These are phyloP conservation scores for Dactylellina drechsleri DNA, from an alignment of 2,329 filamentous ascomycete genomes.

Conservation along the genomic window DNA sequence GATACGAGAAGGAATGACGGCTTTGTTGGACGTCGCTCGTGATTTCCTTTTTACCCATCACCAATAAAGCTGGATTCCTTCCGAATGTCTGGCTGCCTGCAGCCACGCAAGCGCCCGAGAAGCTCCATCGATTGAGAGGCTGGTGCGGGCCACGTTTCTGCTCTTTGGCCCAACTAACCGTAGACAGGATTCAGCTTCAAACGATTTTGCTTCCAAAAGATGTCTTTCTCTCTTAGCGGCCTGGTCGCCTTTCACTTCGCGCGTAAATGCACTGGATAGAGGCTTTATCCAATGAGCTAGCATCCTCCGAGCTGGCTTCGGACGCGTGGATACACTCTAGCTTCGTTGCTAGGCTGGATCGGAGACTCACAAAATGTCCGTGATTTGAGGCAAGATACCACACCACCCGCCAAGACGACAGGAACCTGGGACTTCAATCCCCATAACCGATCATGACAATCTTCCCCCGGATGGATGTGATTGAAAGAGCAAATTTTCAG, in stretches of 20 bases:
- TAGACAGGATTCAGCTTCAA: not conserved
- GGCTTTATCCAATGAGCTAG: conserved; percentile 34
- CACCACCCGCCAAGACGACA: conserved; percentile 9
- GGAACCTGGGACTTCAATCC: conserved; percentile 11
- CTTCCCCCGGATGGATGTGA: not conserved
- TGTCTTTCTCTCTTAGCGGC: conserved; percentile 33
- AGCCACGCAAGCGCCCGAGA: conserved; percentile 17
- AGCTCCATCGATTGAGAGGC: conserved; percentile 19
- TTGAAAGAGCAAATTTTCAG: conserved; percentile 3
- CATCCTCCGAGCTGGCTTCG: conserved; percentile 22
- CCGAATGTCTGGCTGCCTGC: conserved; percentile 46
- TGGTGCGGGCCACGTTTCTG: conserved; percentile 20
- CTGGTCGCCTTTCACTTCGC: conserved; percentile 31
- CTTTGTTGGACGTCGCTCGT: conserved; percentile 19
- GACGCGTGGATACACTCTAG: conserved; percentile 45
- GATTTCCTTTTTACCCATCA: conserved; percentile 18
- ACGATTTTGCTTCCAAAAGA: not conserved
- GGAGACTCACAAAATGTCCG: conserved; percentile 48
- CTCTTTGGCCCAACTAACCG: not conserved
- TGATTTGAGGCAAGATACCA: conserved; percentile 46
- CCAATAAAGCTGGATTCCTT: conserved; percentile 18
- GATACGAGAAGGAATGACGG: conserved; percentile 15
- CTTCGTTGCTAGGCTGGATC: conserved; percentile 32
- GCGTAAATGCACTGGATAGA: conserved; percentile 37
- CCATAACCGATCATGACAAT: not conserved